Conservation (phyloP, 2,329 filamentous ascomycete genomes). For the Fusarium cicatricum region DNA sequence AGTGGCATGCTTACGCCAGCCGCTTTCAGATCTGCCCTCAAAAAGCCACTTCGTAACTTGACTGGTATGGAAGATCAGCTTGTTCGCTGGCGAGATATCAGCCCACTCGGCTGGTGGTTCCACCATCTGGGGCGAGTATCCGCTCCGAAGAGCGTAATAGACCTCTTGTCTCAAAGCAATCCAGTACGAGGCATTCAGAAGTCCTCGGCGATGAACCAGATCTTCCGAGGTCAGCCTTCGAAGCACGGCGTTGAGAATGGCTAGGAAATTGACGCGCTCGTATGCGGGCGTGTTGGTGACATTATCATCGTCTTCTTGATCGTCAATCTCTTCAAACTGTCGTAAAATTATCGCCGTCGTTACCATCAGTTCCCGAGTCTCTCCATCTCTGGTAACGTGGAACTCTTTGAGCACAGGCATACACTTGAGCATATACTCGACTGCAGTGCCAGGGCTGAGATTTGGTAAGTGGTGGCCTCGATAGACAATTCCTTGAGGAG, state of each 20-base stretch:
- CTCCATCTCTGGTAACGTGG: conserved; percentile 23
- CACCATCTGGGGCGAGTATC: conserved; percentile 30
- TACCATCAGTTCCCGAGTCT: conserved; percentile 24
- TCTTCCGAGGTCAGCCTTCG: conserved; percentile 26
- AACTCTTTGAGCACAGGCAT: conserved; percentile 31
- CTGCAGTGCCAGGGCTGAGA: conserved; percentile 12
- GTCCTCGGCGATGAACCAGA: conserved; percentile 15
- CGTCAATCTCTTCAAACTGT: conserved; percentile 34
- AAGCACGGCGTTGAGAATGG: conserved; percentile 26
- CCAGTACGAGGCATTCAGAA: conserved; percentile 31
- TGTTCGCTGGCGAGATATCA: conserved; percentile 33
- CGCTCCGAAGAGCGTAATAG: conserved; percentile 23
- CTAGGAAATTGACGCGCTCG: conserved; percentile 28
- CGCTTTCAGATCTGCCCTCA: conserved; percentile 17
- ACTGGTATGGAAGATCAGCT: conserved; percentile 27
- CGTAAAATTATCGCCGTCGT: conserved; percentile 28
- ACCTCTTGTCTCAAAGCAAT: conserved; percentile 34
- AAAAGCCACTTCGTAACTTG: conserved; percentile 34
- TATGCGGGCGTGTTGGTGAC: background rate
- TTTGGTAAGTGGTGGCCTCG: conserved; percentile 19
- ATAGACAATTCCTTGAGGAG: conserved; percentile 8
- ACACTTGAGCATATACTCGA: conserved; percentile 38
- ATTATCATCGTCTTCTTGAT: conserved; percentile 24
- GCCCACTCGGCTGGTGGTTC: no score
- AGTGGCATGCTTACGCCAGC: conserved; percentile 26